Evolutionary conservation across 2,329 filamentous ascomycete species (phyloP).

Genomic region (Chrysoporthe deuterocubensis): DNA sequence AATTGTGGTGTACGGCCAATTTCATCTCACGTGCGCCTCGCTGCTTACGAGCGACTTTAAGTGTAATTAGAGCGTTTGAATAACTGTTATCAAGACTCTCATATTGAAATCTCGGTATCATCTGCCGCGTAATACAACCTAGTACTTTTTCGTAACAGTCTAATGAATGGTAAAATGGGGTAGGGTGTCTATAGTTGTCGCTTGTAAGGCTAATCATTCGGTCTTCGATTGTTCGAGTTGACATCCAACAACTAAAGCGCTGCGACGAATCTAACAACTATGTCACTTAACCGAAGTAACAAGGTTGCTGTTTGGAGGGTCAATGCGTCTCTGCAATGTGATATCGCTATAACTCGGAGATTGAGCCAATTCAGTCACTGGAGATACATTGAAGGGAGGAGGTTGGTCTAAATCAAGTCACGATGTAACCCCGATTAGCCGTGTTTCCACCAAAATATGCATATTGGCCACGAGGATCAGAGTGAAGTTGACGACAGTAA

Average conservation of each 20-base stretch:
- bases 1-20: not conserved
- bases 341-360: conserved; percentile 5
- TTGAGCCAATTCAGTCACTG: not conserved
- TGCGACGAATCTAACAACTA: not conserved
- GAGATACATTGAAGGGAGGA: not conserved
- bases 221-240: not conserved
- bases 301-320: not conserved
- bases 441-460: not conserved
- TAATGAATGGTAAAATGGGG: not conserved
- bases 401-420: not conserved
- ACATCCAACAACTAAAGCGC: not conserved
- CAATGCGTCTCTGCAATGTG: not conserved
- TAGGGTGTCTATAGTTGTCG: not conserved
- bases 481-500: not conserved
- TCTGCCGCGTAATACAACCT: not conserved
- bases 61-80: not conserved
- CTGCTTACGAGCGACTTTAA: too few relatives aligned
- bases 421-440: not conserved
- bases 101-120: not conserved
- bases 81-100: not conserved
- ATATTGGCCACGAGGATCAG: not conserved
- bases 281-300: not conserved
- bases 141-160: too few relatives aligned
- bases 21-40: too few relatives aligned
- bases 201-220: not conserved